Base-by-base conservation (phyloP, 2,329 filamentous ascomycete genomes). In the Trichophyton schoenleinii region DNA sequence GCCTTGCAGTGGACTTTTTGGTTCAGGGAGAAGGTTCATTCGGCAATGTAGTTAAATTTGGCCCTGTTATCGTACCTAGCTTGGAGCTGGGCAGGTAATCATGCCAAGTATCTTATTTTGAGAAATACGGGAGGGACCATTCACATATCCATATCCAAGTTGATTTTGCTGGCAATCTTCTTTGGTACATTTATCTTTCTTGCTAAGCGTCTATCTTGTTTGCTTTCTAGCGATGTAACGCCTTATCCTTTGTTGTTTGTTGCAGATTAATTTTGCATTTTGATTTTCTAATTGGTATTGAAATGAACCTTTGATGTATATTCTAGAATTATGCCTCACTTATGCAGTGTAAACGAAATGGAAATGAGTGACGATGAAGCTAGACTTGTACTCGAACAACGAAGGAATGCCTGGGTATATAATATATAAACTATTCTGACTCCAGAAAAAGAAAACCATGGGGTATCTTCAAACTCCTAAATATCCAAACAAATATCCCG, bases 1-100 rank as follows among this genome's bases (percentile, higher is more conserved):
- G 89, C 74, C 77, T 99, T 52, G 94, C 92, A 0, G 89, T 95
- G 1, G 94, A 99, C 73, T 99, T 96, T 72, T 89, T 99, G 73
- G 92, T 99, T 22, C 94, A 99, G 75, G 91, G 89, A 0, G 92
- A 96, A 67, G 88, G 88, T 0, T 83, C 84, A 0, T 92, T 87
- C 73, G 87, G 84, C 44, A 81, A 83, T 66, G 89, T 94, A 57
- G 91, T 94, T 67, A 99, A 99, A 78, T 99, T 96, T 72, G 94
- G 94, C 0, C 94, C 94, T 9, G 94, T 99, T 15, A 91, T 97
- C 74, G 86, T 99, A 67, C 94, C 94, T 44, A 91, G 87, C 74
- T 75, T 92, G 65, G 88, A 91, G 73, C 87, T 85, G 77, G 88
- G 88, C 20, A 77, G 83, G 68, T 88, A 75, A 70, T 11, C 11